phyloP scores from a whole-genome alignment of 768 basidiomycete genomes.

The Chalciporus chontae region DNA sequence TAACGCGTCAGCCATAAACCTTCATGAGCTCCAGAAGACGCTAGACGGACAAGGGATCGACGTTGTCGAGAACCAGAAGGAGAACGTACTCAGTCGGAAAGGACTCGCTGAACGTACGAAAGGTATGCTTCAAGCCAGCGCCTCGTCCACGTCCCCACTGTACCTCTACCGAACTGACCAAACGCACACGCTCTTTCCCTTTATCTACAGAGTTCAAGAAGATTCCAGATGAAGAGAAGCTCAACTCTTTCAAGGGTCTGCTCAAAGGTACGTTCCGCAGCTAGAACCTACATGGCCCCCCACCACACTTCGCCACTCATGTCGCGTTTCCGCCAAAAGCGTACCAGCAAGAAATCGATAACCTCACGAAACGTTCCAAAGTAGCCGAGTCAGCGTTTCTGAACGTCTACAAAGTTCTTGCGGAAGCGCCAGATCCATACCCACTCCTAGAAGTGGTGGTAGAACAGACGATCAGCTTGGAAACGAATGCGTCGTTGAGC shows the following conservation, averaged over 20 bases:
- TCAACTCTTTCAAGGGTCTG: constrained; percentile 82
- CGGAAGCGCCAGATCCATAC: constrained; percentile 97
- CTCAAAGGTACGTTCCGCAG: constrained; percentile 62
- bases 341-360: constrained; percentile 96
- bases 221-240: constrained; percentile 86
- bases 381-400: constrained; percentile 92
- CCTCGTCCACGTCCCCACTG: not conserved
- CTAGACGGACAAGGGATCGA: constrained; percentile 92
- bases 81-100: constrained; percentile 91
- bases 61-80: constrained; percentile 98
- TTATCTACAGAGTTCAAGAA: constrained; percentile 83
- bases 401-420: constrained; percentile 93
- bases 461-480: constrained; percentile 87
- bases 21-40: constrained; percentile 87
- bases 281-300: too few relatives aligned
- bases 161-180: not conserved
- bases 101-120: constrained; percentile 93
- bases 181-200: not conserved
- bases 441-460: constrained; percentile 94
- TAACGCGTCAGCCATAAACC: constrained; percentile 48
- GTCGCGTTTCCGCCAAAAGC: too few relatives aligned
- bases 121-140: constrained; percentile 44
- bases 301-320: not conserved
- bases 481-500: constrained; percentile 21
- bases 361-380: constrained; percentile 89